Conservation (phyloP, 1,139 yeast genomes). For the Arxiozyma slooffiae region DNA sequence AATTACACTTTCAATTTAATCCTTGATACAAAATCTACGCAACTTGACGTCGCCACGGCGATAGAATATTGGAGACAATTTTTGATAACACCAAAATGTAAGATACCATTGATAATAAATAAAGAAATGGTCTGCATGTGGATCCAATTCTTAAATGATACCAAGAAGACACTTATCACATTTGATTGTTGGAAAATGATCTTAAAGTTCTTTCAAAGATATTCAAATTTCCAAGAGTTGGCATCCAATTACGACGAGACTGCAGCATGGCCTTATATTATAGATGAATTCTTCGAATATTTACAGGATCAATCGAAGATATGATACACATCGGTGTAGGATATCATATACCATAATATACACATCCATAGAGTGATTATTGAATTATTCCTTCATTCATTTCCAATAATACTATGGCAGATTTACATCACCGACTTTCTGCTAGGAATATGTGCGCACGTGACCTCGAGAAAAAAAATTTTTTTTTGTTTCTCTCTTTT, state of each 20-base stretch:
- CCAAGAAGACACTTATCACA: slow-evolving; percentile 37
- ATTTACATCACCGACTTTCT: neutral
- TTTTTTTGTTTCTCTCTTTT: too few species aligned
- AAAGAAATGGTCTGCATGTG: slow-evolving; percentile 32
- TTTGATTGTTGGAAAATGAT: slow-evolving; percentile 84
- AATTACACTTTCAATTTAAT: slow-evolving; percentile 61
- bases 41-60: slow-evolving; percentile 55
- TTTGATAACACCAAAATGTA: slow-evolving; percentile 33
- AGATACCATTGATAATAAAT: slow-evolving; percentile 48
- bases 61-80: slow-evolving; percentile 70
- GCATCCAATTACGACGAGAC: slow-evolving; percentile 57
- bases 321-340: too few species aligned
- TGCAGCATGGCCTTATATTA: slow-evolving; percentile 86
- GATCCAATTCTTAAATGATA: slow-evolving; percentile 16
- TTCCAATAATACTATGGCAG: neutral
- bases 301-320: slow-evolving; percentile 24
- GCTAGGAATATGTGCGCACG: neutral
- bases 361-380: neutral
- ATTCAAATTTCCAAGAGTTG: slow-evolving; percentile 39
- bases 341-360: too few species aligned
- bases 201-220: slow-evolving; percentile 51
- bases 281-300: slow-evolving; percentile 74
- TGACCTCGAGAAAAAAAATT: neutral
- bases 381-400: neutral
- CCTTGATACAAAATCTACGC: slow-evolving; percentile 48